These are phyloP conservation scores for Tolypocladium guangdongense DNA, from an alignment of 2,329 filamentous ascomycete species.

Conservation along the genomic window DNA sequence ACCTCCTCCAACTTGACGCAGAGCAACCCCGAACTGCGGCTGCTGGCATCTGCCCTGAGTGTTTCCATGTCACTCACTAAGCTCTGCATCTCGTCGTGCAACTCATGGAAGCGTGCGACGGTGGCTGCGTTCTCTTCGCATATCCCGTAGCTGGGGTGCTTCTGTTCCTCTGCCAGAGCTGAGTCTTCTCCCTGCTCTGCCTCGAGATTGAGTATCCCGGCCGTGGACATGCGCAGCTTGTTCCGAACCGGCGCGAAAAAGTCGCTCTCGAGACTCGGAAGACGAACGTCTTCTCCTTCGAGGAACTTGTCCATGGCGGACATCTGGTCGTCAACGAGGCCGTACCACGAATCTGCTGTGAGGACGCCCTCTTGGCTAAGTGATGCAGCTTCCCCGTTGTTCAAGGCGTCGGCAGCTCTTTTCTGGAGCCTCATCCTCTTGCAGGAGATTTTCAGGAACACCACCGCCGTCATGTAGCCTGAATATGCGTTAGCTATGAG, in stretches of 20 bases:
- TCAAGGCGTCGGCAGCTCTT: not conserved
- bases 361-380: not conserved
- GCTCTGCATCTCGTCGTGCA: not conserved
- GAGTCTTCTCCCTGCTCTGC: no score
- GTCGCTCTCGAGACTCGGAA: not conserved
- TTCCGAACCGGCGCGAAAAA: not conserved
- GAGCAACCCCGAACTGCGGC: not conserved
- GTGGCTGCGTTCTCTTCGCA: no score
- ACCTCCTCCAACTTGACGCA: not conserved
- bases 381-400: not conserved
- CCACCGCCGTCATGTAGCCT: constrained; percentile 31
- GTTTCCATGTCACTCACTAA: not conserved
- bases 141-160: no score
- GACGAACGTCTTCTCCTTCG: not conserved
- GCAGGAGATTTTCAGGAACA: constrained; percentile 22
- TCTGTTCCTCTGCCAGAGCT: no score
- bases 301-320: not conserved
- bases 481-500: not conserved
- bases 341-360: not conserved
- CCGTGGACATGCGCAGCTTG: not conserved
- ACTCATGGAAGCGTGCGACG: no score
- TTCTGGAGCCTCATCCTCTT: not conserved
- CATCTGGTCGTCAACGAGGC: not conserved
- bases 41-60: not conserved
- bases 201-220: not conserved